A percentile compares a stretch with the other conserved stretches of the same genome.
phyloP scores from a whole-genome alignment of 495 filamentous ascomycete genomes.

The Cairneyella variabilis region DNA sequence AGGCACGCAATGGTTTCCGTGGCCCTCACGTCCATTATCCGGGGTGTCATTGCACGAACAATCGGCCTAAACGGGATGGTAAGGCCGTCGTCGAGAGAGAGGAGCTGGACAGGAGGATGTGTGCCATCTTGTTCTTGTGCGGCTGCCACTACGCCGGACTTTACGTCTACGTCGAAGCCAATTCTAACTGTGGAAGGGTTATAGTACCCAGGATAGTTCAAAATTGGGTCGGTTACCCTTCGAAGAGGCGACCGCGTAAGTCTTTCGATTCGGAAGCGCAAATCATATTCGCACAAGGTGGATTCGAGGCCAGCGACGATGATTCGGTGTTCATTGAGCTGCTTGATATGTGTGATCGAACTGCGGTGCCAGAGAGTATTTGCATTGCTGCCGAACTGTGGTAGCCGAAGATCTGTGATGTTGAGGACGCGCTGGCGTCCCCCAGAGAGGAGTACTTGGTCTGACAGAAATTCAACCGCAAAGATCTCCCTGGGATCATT shows the following conservation, averaged over 20 bases:
- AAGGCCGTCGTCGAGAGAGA: constrained; percentile 19
- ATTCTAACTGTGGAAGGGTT: constrained; percentile 12
- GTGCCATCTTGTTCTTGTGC: constrained; percentile 19
- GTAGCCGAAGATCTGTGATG: constrained; percentile 21
- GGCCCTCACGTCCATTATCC: not conserved
- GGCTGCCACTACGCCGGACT: constrained; percentile 21
- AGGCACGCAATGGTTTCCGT: constrained; percentile 17
- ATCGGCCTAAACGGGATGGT: constrained; percentile 9
- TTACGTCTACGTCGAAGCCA: constrained; percentile 25
- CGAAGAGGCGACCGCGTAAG: not conserved
- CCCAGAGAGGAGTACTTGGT: constrained; percentile 21
- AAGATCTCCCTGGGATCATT: constrained; percentile 13
- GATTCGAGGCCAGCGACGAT: constrained; percentile 24
- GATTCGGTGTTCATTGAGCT: constrained; percentile 18
- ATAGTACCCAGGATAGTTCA: constrained; percentile 19
- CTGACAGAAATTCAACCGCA: constrained; percentile 17
- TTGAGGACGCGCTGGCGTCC: constrained; percentile 15
- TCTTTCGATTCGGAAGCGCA: constrained; percentile 22
- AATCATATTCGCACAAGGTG: constrained; percentile 24
- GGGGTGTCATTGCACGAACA: not conserved
- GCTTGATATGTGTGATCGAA: constrained; percentile 25
- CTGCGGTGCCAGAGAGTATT: constrained; percentile 21
- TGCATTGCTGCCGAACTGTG: not conserved
- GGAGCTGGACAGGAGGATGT: constrained; percentile 12
- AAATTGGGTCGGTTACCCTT: constrained; percentile 5